Base-by-base conservation (phyloP, 768 basidiomycete species). In the Floccularia luteovirens region DNA sequence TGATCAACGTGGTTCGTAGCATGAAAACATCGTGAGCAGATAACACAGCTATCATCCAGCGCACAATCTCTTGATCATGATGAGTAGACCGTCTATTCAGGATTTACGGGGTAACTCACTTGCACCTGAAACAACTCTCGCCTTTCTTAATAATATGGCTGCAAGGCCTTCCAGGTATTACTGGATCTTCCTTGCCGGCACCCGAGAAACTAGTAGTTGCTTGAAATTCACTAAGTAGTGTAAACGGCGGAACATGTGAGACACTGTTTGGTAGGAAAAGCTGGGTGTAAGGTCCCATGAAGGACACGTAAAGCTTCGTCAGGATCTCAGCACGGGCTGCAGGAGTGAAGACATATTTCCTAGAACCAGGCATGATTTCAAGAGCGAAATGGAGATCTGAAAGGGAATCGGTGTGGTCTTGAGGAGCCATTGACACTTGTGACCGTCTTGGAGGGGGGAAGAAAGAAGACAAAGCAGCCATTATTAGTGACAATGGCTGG, bases 41-140 rank as follows among this genome's bases (percentile, higher is more conserved):
- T 67, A 8, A 96, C 90, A 50, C 86, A 93, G 49, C 83, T 88
- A 41, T 91, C 83, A 49, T 96, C 89, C 38, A 87, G 63, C 1
- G 87, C 82, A 60, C 93, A 98, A 50, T 96, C 92, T 57, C 94
- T 96, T 52, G 25, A 38, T 28, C 41, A 42, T 39, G 13, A 12
- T 33, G 25, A 36, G 12, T 24, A 38, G 17, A 32, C 14, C 25
- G 27, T 37, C 22, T n/a, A 46, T 14, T 32, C 36, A 17, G 41
- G n/a, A 27, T 13, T 22, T 14, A 39, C n/a, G 19, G 14, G 24
- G 22, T 8, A 21, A 67, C 89, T 66, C 53, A 90, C 90, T 89
- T 89, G 85, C 91, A 94, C 36, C 90, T 74, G 60, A 92, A 94
- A 50, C 91, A 91, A 50, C 82, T 82, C 59, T 96, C 91, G 16